A percentile compares a stretch with the other conserved stretches of the same genome.
phyloP scores from a whole-genome alignment of 1,284 basidiomycete genomes.

The Sanguinoderma infundibulare region DNA sequence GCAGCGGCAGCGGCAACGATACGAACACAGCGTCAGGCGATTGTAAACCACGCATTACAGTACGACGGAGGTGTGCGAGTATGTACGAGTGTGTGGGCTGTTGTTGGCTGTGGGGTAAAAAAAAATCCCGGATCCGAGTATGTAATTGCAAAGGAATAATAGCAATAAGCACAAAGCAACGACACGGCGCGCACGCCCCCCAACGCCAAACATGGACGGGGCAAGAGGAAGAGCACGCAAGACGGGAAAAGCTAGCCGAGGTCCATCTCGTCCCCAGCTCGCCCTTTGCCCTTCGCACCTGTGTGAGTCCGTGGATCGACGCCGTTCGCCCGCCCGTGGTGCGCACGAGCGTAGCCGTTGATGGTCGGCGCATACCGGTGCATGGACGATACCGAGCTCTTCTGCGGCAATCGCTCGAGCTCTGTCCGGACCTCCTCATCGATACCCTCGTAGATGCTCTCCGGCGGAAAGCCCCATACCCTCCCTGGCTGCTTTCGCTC shows the following conservation, averaged over 20 bases:
- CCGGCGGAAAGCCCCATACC: conserved; percentile 74
- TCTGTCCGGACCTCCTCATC: conserved; percentile 60
- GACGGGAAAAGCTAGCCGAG: conserved; percentile 22
- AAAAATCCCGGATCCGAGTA: conserved; percentile 27
- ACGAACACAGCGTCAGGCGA: background rate
- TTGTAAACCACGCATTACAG: background rate
- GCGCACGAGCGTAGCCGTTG: background rate
- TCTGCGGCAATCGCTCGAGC: conserved; percentile 37
- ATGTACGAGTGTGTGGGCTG: background rate
- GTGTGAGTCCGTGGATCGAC: conserved; percentile 34
- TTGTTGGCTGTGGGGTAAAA: conserved; percentile 41
- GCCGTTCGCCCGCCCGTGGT: conserved; percentile 16
- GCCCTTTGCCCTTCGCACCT: conserved; percentile 44
- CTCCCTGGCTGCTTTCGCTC: conserved; percentile 66
- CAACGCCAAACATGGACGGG: too few species aligned
- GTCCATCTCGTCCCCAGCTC: conserved; percentile 30
- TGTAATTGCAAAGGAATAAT: conserved; percentile 30
- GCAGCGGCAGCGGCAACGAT: background rate
- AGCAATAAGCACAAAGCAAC: conserved; percentile 28
- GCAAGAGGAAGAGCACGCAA: background rate
- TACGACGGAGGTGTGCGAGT: background rate
- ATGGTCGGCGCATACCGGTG: background rate
- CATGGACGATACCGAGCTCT: conserved; percentile 4
- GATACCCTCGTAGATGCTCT: conserved; percentile 76
- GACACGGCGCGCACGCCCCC: conserved; percentile 50